Evolutionary conservation across 352 stramenopile genomes (phyloP), one percentile per base, ranked within the genome.

Genomic region (Globisporangium mamillatum): DNA sequence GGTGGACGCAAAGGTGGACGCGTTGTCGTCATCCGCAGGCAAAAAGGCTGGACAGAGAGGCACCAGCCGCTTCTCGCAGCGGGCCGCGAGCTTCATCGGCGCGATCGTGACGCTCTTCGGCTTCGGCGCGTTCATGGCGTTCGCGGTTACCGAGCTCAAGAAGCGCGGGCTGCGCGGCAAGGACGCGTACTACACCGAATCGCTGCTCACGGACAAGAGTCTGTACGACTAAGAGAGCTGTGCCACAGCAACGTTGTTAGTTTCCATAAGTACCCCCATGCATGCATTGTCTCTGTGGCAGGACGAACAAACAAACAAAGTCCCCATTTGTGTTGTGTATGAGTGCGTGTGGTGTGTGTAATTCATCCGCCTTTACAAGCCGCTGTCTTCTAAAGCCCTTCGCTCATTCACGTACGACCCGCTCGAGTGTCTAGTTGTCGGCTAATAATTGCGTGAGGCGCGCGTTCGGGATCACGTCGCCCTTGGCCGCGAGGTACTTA

Each of bases 401-500:
- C 44, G 10, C 16, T 41, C 32, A 25, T 60, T 27, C 32, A 29
- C 32, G 46, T 38, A 63, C 34, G 25, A 14, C 20, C 25, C 18
- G n/a, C 34, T 44, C 32, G 12, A 48, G 32, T 62, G 46, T 71
- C 69, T 78, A 73, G 50, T 74, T 60, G 41, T 66, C 77, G 76
- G 78, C 75, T 78, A 90, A 79, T 70, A 90, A 82, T 63, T 86
- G 64, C 48, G 69, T 63, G 52, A 92, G 79, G 36, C 76, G 74
- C 60, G 73, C 68, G 70, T 91, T 92, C 57, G 77, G 71, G 61
- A 82, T 85, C 73, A 95, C 88, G 10, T 94, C 84, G 50, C 88
- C 88, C 77, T 94, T 93, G 76, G 85, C 76, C 36, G 86, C 77
- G 63, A 95, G 78, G 73, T 94, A 91, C 70, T 92, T 88, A 67